Base-by-base conservation (phyloP, 2,329 filamentous ascomycete genomes). In the Trichoderma aggressivum region DNA sequence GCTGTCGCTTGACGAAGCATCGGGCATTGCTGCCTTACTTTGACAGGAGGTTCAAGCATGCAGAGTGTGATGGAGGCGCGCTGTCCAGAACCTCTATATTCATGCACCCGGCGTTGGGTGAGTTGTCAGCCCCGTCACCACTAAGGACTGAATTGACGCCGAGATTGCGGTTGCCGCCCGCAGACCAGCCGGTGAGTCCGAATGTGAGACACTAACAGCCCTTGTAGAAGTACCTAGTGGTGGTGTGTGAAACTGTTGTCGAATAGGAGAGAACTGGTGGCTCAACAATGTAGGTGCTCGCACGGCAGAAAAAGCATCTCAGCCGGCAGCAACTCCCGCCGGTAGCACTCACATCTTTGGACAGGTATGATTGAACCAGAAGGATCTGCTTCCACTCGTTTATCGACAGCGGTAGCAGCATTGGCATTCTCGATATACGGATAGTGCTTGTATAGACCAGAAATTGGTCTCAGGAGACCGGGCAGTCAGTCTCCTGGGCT, bases 11-110 rank as follows among this genome's bases (percentile, higher is more conserved):
- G 39, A 30, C n/a, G 14, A 53, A 24, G 53, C 34, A 50, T 60
- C 55, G 30, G 36, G 65, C 36, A 50, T 68, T 16, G 34, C 55
- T 68, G 65, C 55, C 65, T 68, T 50, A 68, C 28, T 50, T 34
- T n/a, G 34, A 34, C 21, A 34, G 36, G 26, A 24, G 21, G 12
- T 24, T 12, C 26, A 32, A n/a, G 43, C 18, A 50, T 34, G 36
- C 16, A 14, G 55, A 32, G 24, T 26, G 30, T 60, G n/a, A 21
- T 36, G 24, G 8, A 21, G 14, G 26, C 39, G n/a, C 16, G 55
- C 50, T 18, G 55, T 28, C 21, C 28, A 39, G 43, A 58, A 47
- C 18, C 10, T 47, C 24, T 24, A 6, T 24, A 30, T 58, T 53
- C 16, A 24, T 18, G 63, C 34, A 56, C 28, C n/a, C 10, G 16